Percentiles rank a stretch among this genome's conserved stretches.
Evolutionary conservation across 768 basidiomycete genomes (phyloP).

Genomic region (Boletus speciosus): DNA sequence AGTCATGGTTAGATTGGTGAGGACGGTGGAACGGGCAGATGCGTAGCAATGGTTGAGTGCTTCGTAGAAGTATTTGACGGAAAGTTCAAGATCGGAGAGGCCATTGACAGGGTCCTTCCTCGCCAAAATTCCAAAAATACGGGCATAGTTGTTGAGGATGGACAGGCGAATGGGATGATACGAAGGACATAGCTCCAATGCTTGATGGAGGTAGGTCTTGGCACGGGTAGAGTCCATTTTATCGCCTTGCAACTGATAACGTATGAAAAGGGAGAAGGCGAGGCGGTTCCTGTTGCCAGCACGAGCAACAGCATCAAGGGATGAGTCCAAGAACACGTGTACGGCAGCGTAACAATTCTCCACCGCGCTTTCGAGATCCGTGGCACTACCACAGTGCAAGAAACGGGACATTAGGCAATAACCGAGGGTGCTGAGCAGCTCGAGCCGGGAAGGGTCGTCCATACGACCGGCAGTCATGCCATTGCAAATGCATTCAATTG

Average conservation of each 20-base stretch:
- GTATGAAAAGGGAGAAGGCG: too few relatives aligned
- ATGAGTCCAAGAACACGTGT: too few relatives aligned
- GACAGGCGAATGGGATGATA: neutral
- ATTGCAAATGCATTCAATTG: constrained; percentile 8
- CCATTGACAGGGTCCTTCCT: neutral
- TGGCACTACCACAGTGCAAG: neutral
- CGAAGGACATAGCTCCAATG: constrained; percentile 1
- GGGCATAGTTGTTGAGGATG: constrained; percentile 14
- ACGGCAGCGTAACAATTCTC: too few relatives aligned
- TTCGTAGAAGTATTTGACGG: too few relatives aligned
- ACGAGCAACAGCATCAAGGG: neutral
- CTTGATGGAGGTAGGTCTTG: too few relatives aligned
- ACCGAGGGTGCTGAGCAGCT: constrained; percentile 11
- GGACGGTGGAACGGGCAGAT: too few relatives aligned
- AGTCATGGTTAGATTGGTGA: constrained; percentile 3
- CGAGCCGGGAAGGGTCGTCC: neutral
- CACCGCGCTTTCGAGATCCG: too few relatives aligned
- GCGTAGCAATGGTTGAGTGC: too few relatives aligned
- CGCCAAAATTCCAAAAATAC: constrained; percentile 12
- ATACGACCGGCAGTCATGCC: constrained; percentile 5
- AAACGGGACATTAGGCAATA: constrained; percentile 15
- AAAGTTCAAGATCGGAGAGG: constrained; percentile 10
- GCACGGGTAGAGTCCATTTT: too few relatives aligned
- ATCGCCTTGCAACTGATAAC: too few relatives aligned
- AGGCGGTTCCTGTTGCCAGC: too few relatives aligned